phyloP scores from a whole-genome alignment of 176 grass and related monocot species.

The Avena insularis region DNA sequence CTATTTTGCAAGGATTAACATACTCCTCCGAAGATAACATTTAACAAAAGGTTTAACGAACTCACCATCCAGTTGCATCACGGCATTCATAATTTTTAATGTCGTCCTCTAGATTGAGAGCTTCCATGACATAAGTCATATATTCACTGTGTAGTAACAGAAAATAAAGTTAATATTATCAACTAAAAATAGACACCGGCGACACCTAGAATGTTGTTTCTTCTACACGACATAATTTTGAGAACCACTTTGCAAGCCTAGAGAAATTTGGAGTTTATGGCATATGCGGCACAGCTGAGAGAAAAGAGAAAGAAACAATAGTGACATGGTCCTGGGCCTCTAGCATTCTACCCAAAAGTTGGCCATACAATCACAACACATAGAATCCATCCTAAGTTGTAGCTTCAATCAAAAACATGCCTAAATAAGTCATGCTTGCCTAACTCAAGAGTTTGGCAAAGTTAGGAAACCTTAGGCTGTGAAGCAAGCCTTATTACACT shows the following conservation, averaged over 20 bases:
- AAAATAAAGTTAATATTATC: constrained; percentile 33
- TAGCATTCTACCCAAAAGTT: constrained; percentile 21
- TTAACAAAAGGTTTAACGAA: constrained; percentile 39
- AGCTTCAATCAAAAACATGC: neutral
- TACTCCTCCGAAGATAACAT: constrained; percentile 12
- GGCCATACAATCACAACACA: neutral
- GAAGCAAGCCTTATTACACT: constrained; percentile 3
- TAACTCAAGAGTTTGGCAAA: constrained; percentile 10
- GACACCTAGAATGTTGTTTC: neutral
- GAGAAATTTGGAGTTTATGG: constrained; percentile 8
- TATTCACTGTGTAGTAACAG: constrained; percentile 82
- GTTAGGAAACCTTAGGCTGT: neutral
- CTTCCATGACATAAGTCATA: constrained; percentile 94
- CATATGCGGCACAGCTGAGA: neutral
- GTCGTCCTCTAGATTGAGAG: constrained; percentile 93
- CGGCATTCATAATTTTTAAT: constrained; percentile 93
- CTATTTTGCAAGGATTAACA: constrained; percentile 35
- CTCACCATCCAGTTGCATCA: constrained; percentile 96
- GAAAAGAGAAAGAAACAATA: constrained; percentile 30
- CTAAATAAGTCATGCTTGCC: constrained; percentile 8
- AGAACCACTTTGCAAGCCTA: constrained; percentile 13
- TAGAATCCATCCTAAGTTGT: constrained; percentile 9
- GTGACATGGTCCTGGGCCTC: neutral
- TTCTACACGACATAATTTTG: neutral
- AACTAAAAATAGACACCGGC: constrained; percentile 23